Evolutionary conservation across 257 asterid genomes (phyloP).

Genomic region (Gentiana macrophylla): DNA sequence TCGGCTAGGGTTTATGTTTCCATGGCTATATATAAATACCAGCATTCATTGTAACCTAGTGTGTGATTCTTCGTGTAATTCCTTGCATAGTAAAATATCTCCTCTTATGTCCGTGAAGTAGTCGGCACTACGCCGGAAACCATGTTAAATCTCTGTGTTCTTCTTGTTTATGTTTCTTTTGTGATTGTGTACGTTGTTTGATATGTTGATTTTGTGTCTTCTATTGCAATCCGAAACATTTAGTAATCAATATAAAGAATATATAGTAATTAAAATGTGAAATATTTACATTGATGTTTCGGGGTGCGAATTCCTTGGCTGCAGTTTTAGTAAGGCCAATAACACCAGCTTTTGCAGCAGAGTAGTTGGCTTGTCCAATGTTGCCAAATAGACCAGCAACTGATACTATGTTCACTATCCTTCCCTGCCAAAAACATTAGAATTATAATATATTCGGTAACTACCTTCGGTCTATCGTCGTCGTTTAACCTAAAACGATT

Average conservation of each 20-base stretch:
- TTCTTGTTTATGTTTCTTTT: too few relatives aligned
- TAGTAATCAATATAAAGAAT: too few relatives aligned
- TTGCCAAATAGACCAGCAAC: slow-evolving; percentile 96
- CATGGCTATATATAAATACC: slow-evolving; percentile 76
- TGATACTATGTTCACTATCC: slow-evolving; percentile 83
- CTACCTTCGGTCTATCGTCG: too few relatives aligned
- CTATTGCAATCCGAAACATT: too few relatives aligned
- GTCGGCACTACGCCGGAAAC: too few relatives aligned
- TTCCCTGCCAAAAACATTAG: slow-evolving; percentile 48
- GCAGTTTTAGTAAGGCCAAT: slow-evolving; percentile 88
- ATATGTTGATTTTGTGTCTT: too few relatives aligned
- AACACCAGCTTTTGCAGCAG: slow-evolving; percentile 98
- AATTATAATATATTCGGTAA: not conserved
- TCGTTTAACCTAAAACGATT: too few relatives aligned
- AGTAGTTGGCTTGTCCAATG: slow-evolving; percentile 90
- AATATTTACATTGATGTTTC: slow-evolving; percentile 64
- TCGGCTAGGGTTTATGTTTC: slow-evolving; percentile 35
- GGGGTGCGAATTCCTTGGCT: slow-evolving; percentile 92
- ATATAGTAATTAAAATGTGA: not conserved
- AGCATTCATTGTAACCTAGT: slow-evolving; percentile 6
- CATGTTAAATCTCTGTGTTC: too few relatives aligned
- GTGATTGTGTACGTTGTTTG: too few relatives aligned
- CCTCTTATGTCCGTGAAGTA: too few relatives aligned
- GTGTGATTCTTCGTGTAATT: too few relatives aligned
- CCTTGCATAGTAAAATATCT: too few relatives aligned